Conservation (phyloP, 345 rosid genomes). For the Brassica napus region Da-Ae NC_063441.1:21285001-21285500, state of each 20-base stretch:
- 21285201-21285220: neutral
- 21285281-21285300: slow-evolving; percentile 78
- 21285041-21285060: neutral
- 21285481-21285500: slow-evolving; percentile 18
- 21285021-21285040: slow-evolving; percentile 59
- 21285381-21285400: neutral
- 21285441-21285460: slow-evolving; percentile 38
- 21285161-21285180: neutral
- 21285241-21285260: slow-evolving; percentile 93
- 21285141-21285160: neutral
- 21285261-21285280: slow-evolving; percentile 73
- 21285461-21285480: slow-evolving; percentile 24
- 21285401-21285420: neutral
- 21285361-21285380: neutral
- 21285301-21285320: slow-evolving; percentile 88
- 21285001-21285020: slow-evolving; percentile 84
- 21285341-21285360: slow-evolving; percentile 47
- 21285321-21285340: slow-evolving; percentile 53
- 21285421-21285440: slow-evolving; percentile 18
- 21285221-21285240: slow-evolving; percentile 50
- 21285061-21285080: neutral
- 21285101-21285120: neutral
- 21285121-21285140: neutral
- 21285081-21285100: neutral
- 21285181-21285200: neutral